Percentiles rank a stretch among this genome's conserved stretches.
Conservation (phyloP, 2,329 filamentous ascomycete species). For the Cercospora sojina region DNA sequence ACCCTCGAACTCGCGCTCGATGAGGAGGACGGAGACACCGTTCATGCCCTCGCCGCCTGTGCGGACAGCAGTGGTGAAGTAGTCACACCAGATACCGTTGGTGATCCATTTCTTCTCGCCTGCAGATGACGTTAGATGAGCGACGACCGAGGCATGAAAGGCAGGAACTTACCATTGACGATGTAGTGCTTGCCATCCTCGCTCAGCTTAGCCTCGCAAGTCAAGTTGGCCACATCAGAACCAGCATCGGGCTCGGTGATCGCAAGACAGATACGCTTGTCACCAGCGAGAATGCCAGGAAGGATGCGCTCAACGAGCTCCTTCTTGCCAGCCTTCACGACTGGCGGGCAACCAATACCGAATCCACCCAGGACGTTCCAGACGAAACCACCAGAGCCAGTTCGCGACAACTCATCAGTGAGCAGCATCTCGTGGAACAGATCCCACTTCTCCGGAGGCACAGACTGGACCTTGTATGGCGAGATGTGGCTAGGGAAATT, state of each 20-base stretch:
- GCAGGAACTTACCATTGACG: conserved; percentile 67
- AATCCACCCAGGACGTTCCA: conserved; percentile 98
- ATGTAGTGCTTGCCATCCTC: conserved; percentile 99
- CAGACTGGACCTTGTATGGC: conserved; percentile 69
- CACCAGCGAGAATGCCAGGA: conserved; percentile 81
- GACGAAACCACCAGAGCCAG: conserved; percentile 86
- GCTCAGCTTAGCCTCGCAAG: conserved; percentile 89
- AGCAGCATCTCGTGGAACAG: conserved; percentile 96
- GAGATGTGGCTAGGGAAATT: conserved; percentile 73
- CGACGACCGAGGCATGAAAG: not conserved
- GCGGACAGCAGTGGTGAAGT: conserved; percentile 94
- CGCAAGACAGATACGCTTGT: conserved; percentile 96
- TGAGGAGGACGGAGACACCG: conserved; percentile 84
- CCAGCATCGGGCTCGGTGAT: conserved; percentile 96
- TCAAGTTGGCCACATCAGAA: conserved; percentile 90
- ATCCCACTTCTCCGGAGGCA: conserved; percentile 89
- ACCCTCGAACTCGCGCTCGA: conserved; percentile 79
- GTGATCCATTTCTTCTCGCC: conserved; percentile 26
- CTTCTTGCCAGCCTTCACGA: conserved; percentile 90
- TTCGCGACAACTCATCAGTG: conserved; percentile 89
- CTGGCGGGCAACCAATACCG: conserved; percentile 86
- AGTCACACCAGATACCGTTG: conserved; percentile 69
- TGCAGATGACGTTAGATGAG: not conserved
- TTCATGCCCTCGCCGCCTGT: conserved; percentile 83
- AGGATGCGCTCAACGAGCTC: conserved; percentile 80